Evolutionary conservation across 805 yeast species (phyloP), one percentile per base, ranked within the genome.

Genomic region (Dipodascopsis tothii): DNA sequence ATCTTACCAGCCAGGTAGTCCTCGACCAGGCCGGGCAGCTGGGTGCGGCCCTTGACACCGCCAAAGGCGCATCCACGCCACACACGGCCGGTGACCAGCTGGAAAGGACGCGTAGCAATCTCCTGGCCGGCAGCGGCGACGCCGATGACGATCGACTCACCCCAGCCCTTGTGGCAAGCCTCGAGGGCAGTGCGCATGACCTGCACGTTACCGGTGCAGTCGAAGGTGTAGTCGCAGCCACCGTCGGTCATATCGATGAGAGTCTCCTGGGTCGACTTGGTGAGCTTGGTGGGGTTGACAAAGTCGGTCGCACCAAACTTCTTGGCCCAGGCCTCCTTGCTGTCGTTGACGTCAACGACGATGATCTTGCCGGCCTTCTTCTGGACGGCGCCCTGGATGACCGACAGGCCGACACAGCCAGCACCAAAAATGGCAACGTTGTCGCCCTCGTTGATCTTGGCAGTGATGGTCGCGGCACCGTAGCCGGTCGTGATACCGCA

Each of bases 21-120:
- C 46, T 85, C 81, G 45, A 92, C 95, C 46, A 88, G 73, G 18
- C 79, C 85, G 40, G 95, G 96, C 72, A 92, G 76, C 71, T 92
- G 96, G 33, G 95, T 64, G 72, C 96, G 83, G 63, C 98, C 97
- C 71, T 92, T 92, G 62, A 92, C 87, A 65, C 97, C 98, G 60
- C 99, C 99, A 58, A 86, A 92, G n/a, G 99, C 99, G 61, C 95
- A 85, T 59, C 99, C 99, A 66, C 78, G 84, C 97, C 98, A 90
- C 41, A 84, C 95, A 70, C 98, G 81, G 58, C 99, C 99, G 34
- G 97, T 92, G 54, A 92, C 97, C 66, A 92, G 78, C 73, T 90
- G 97, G 84, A 92, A 92, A 50, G 99, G 98, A 69, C 97, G 80
- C 38, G 97, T 92, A 46, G 95, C 69, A 53, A 94, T 88, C 70